Conservation (phyloP, 2,329 filamentous ascomycete genomes). For the Fulvia fulva region DNA sequence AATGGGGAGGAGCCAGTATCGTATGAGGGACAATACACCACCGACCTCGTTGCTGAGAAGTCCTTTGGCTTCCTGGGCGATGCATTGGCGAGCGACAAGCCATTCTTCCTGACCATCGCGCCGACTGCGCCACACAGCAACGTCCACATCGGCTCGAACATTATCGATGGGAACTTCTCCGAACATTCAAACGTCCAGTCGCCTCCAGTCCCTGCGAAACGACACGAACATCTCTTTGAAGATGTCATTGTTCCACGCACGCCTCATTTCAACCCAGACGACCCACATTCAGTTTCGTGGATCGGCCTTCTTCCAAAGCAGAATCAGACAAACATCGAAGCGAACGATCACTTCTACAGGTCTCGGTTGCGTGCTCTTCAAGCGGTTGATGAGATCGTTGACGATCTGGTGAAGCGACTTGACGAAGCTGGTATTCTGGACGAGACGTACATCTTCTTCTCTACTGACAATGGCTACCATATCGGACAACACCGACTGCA, state of each 20-base stretch:
- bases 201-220: slow-evolving; percentile 55
- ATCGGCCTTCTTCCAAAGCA: slow-evolving; percentile 42
- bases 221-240: slow-evolving; percentile 61
- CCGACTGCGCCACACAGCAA: slow-evolving; percentile 66
- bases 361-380: slow-evolving; percentile 49
- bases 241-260: slow-evolving; percentile 58
- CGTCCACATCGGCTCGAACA: slow-evolving; percentile 33
- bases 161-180: slow-evolving; percentile 33
- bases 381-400: slow-evolving; percentile 53
- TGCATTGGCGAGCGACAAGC: slow-evolving; percentile 51
- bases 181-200: slow-evolving; percentile 30
- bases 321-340: slow-evolving; percentile 46
- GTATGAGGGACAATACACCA: slow-evolving; percentile 53
- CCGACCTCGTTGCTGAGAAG: slow-evolving; percentile 58
- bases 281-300: slow-evolving; percentile 47
- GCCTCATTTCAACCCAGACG: slow-evolving; percentile 60
- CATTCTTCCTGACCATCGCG: slow-evolving; percentile 65
- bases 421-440: slow-evolving; percentile 43
- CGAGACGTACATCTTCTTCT: slow-evolving; percentile 44
- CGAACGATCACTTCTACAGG: slow-evolving; percentile 53
- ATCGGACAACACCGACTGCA: slow-evolving; percentile 39
- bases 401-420: slow-evolving; percentile 42
- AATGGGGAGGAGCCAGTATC: slow-evolving; percentile 55
- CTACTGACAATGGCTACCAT: slow-evolving; percentile 40
- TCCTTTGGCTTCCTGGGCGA: slow-evolving; percentile 60